phyloP scores from a whole-genome alignment of 495 filamentous ascomycete genomes.

The Corynascus novoguineensis region DNA sequence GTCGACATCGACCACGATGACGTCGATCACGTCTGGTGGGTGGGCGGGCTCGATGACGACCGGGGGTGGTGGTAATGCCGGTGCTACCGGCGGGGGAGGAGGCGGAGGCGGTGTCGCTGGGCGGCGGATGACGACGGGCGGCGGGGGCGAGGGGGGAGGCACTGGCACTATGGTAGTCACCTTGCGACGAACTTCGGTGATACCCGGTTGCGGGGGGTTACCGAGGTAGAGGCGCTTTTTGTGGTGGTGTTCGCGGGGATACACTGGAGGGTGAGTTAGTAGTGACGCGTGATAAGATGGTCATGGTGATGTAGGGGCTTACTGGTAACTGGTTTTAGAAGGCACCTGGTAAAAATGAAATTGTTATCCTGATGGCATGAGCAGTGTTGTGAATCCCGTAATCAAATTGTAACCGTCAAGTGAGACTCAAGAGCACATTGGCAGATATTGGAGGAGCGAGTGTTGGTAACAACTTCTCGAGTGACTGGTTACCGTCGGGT shows the following conservation, averaged over 20 bases:
- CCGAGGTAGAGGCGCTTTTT: slow-evolving; percentile 44
- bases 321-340: background rate
- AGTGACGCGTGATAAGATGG: background rate
- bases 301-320: background rate
- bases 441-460: no score
- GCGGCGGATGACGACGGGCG: slow-evolving; percentile 27
- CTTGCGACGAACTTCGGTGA: slow-evolving; percentile 35
- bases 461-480: no score
- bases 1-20: slow-evolving; percentile 50
- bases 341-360: no score
- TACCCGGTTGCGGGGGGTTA: slow-evolving; percentile 36
- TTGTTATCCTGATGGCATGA: no score
- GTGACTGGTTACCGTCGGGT: no score
- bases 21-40: slow-evolving; percentile 40
- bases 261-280: slow-evolving; percentile 16
- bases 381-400: background rate
- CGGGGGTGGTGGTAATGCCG: slow-evolving; percentile 17
- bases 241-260: slow-evolving; percentile 16
- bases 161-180: slow-evolving; percentile 42
- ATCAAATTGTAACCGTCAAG: background rate
- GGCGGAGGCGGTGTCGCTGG: slow-evolving; percentile 30
- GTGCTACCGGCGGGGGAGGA: slow-evolving; percentile 26
- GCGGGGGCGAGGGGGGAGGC: slow-evolving; percentile 28
- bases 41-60: slow-evolving; percentile 22
- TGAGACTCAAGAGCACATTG: background rate